Conservation (phyloP, 78 protist species). For the Dictyostelium intermedium region DNA sequence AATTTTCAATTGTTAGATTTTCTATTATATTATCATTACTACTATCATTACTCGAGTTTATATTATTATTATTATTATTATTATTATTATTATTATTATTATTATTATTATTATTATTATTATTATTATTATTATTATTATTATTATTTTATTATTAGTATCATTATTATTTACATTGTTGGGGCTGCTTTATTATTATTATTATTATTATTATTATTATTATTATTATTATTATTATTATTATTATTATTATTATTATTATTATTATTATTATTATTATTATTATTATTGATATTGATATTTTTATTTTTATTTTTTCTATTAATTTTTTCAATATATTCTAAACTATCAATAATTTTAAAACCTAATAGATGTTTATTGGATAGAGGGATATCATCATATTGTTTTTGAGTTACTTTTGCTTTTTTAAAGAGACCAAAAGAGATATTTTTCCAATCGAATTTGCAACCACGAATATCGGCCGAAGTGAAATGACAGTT, state of each 20-base stretch:
- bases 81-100: no score
- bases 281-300: not conserved
- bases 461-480: conserved; percentile 22
- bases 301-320: not conserved
- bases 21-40: not conserved
- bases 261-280: not conserved
- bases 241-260: conserved; percentile 13
- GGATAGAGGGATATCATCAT: not conserved
- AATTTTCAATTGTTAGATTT: no score
- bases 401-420: conserved; percentile 28
- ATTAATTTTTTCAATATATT: not conserved
- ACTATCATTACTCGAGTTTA: not conserved
- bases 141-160: not conserved
- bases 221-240: not conserved
- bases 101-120: no score
- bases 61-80: not conserved
- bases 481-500: conserved; percentile 53
- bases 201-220: no score
- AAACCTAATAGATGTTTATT: conserved; percentile 37
- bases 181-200: no score
- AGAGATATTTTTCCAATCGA: conserved; percentile 37
- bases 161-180: not conserved
- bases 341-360: conserved; percentile 10
- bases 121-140: not conserved
- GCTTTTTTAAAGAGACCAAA: conserved; percentile 43